These are phyloP conservation scores for Entomortierella lignicola DNA, from an alignment of 192 early-diverging fungal genomes.

Conservation along the genomic window DNA sequence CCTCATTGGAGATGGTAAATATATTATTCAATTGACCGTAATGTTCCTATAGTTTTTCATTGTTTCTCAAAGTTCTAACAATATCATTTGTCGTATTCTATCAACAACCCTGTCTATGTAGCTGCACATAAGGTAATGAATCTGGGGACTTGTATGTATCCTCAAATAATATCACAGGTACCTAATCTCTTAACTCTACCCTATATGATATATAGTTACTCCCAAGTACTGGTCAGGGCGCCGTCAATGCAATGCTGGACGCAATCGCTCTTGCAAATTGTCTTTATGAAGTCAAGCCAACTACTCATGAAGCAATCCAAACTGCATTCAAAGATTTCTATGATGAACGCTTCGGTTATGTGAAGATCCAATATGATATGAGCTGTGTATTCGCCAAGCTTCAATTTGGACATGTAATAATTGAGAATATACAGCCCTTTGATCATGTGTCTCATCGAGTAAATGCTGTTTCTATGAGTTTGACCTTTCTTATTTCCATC, in stretches of 20 bases:
- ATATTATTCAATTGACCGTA: no score
- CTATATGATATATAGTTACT: background rate
- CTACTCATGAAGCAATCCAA: background rate
- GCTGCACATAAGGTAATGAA: background rate
- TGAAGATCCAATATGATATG: background rate
- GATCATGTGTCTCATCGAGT: no score
- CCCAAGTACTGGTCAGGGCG: slow-evolving; percentile 9
- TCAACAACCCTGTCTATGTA: no score
- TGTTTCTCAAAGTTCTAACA: no score
- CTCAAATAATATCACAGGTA: no score
- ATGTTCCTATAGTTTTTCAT: no score
- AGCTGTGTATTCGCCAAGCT: background rate
- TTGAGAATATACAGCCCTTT: no score
- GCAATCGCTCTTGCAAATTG: background rate
- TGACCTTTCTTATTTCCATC: no score
- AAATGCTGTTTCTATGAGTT: no score
- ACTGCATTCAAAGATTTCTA: background rate
- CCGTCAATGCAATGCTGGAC: slow-evolving; percentile 13
- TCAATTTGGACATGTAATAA: background rate
- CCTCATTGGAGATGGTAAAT: slow-evolving; percentile 22
- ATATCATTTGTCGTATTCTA: no score
- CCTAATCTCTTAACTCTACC: no score
- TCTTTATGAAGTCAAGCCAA: slow-evolving; percentile 1
- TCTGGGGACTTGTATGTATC: no score
- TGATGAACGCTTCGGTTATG: background rate